Percentiles rank a stretch among this genome's conserved stretches.
phyloP scores from a whole-genome alignment of 2,329 filamentous ascomycete species.

The Exophiala dermatitidis region DNA sequence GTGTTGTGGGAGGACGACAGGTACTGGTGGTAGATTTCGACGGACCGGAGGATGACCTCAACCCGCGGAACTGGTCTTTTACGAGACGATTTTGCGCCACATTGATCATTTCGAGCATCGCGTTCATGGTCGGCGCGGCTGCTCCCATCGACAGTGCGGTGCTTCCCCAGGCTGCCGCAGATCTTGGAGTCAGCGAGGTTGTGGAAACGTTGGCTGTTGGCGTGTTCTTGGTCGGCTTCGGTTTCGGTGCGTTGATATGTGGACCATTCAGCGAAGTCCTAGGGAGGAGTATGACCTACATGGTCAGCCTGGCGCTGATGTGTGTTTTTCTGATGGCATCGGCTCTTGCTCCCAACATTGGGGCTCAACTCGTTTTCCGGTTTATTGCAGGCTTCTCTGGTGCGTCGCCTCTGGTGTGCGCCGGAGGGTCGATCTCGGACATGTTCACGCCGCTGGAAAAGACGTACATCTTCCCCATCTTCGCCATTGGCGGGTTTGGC shows the following conservation, averaged over 20 bases:
- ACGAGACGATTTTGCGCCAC: constrained; percentile 35
- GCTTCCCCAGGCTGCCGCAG: constrained; percentile 34
- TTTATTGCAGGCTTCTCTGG: constrained; percentile 47
- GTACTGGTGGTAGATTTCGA: constrained; percentile 40
- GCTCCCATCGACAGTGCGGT: constrained; percentile 45
- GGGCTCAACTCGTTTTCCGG: constrained; percentile 43
- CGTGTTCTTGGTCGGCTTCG: constrained; percentile 38
- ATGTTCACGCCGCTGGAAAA: constrained; percentile 44
- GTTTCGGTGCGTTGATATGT: constrained; percentile 46
- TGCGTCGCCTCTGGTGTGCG: constrained; percentile 42
- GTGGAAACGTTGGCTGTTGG: constrained; percentile 42
- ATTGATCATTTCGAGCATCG: constrained; percentile 42
- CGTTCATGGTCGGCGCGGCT: constrained; percentile 44
- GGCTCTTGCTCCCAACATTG: constrained; percentile 43
- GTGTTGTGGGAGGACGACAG: constrained; percentile 13
- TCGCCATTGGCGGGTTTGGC: constrained; percentile 39
- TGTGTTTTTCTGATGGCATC: constrained; percentile 45
- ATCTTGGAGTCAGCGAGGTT: constrained; percentile 41
- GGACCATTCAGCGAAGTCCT: constrained; percentile 44
- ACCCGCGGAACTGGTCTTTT: constrained; percentile 37
- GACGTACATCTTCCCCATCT: constrained; percentile 46
- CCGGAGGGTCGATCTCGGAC: constrained; percentile 43
- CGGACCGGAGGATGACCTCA: constrained; percentile 33
- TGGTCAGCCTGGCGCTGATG: constrained; percentile 43
- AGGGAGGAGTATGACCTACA: constrained; percentile 46